Evolutionary conservation across 75 land plant species (phyloP).

Genomic region (Larix kaempferi): DNA sequence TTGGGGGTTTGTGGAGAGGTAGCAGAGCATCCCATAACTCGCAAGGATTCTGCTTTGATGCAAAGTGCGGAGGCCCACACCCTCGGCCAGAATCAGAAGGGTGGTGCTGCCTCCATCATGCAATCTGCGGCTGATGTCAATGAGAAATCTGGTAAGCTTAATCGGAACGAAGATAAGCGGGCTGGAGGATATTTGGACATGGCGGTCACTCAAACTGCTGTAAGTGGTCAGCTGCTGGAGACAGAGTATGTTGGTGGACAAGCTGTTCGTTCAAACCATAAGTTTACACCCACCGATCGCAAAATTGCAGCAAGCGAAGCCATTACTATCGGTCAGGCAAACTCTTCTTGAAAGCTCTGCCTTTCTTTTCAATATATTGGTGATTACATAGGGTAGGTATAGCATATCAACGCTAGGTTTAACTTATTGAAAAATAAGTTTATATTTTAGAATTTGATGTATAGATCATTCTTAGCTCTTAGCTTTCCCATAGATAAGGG

Average conservation of each 20-base stretch:
- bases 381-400: too few species aligned
- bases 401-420: too few species aligned
- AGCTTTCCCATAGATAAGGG: too few species aligned
- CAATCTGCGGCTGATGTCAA: slow-evolving; percentile 34
- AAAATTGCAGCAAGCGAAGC: too few species aligned
- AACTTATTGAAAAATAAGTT: too few species aligned
- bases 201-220: slow-evolving; percentile 13
- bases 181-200: slow-evolving; percentile 28
- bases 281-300: too few species aligned
- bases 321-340: too few species aligned
- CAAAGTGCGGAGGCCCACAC: slow-evolving; percentile 32
- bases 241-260: slow-evolving; percentile 17
- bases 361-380: too few species aligned
- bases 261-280: slow-evolving; percentile 13
- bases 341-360: too few species aligned
- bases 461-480: too few species aligned
- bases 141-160: slow-evolving; percentile 17
- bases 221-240: slow-evolving; percentile 16
- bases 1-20: slow-evolving; percentile 23
- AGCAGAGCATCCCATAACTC: slow-evolving; percentile 16
- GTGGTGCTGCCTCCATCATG: slow-evolving; percentile 36
- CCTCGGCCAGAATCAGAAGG: slow-evolving; percentile 24
- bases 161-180: not conserved
- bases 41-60: slow-evolving; percentile 38
- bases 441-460: too few species aligned